Conservation (phyloP, 805 yeast genomes). For the Yarrowia sp. region DNA sequence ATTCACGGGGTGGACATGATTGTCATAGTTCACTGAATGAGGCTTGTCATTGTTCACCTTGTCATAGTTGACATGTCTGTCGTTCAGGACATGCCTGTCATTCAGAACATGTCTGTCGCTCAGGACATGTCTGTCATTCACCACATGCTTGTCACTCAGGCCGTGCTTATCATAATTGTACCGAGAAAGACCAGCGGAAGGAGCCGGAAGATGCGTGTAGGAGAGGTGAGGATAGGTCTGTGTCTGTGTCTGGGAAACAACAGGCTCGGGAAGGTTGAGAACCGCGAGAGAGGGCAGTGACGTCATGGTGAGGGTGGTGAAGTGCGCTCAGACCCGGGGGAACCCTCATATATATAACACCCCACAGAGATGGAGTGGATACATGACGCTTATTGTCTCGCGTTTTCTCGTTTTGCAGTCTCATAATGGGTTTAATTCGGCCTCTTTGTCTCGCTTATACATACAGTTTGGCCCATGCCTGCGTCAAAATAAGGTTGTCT, state of each 20-base stretch:
- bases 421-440: background rate
- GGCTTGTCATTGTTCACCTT: no score
- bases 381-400: constrained; percentile 16
- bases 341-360: background rate
- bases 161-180: background rate
- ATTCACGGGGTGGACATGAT: no score
- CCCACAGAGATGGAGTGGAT: constrained; percentile 8
- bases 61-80: no score
- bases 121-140: no score
- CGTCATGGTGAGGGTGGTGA: background rate
- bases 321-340: background rate
- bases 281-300: constrained; percentile 2
- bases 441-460: constrained; percentile 22
- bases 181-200: background rate
- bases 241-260: background rate
- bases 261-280: constrained; percentile 18
- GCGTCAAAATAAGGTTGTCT: background rate
- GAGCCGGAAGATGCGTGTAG: background rate
- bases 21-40: no score
- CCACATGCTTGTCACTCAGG: background rate
- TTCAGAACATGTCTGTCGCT: no score
- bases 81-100: no score
- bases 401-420: constrained; percentile 3
- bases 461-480: constrained; percentile 15
- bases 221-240: background rate